Conservation (phyloP, 257 asterid species). For the Solanum microdontum region DNA sequence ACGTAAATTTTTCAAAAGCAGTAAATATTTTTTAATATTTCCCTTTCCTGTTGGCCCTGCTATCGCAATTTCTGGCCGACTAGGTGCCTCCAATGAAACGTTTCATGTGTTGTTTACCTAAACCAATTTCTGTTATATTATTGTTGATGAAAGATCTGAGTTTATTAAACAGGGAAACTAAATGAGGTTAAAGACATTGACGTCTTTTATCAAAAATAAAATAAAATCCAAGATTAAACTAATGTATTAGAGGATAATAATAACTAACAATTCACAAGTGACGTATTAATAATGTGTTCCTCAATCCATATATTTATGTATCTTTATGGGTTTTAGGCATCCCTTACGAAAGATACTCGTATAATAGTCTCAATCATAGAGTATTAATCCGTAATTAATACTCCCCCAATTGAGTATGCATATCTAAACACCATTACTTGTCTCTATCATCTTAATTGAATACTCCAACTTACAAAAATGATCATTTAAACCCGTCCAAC, state of each 20-base stretch:
- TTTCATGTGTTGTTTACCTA: neutral
- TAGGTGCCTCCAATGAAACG: neutral
- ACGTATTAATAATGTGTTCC: no score
- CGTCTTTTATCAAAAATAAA: neutral
- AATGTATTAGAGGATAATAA: no score
- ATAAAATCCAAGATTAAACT: neutral
- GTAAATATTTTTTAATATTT: no score
- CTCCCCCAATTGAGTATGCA: neutral
- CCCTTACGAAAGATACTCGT: neutral
- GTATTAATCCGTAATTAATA: neutral
- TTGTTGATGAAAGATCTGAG: no score
- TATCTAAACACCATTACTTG: neutral
- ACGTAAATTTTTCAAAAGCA: no score
- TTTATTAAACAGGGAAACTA: neutral
- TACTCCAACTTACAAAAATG: neutral
- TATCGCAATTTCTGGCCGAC: neutral
- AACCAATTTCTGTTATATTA: neutral
- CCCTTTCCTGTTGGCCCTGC: no score
- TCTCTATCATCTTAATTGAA: neutral
- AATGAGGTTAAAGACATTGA: neutral
- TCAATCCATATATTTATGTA: neutral
- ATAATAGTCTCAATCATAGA: no score
- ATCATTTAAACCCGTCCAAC: accelerated
- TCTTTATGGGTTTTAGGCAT: neutral
- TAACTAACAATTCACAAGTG: no score